Percentiles rank a stretch among this genome's conserved stretches.
Evolutionary conservation across 2,329 filamentous ascomycete genomes (phyloP).

Genomic region (Sclerotinia subarctica): DNA sequence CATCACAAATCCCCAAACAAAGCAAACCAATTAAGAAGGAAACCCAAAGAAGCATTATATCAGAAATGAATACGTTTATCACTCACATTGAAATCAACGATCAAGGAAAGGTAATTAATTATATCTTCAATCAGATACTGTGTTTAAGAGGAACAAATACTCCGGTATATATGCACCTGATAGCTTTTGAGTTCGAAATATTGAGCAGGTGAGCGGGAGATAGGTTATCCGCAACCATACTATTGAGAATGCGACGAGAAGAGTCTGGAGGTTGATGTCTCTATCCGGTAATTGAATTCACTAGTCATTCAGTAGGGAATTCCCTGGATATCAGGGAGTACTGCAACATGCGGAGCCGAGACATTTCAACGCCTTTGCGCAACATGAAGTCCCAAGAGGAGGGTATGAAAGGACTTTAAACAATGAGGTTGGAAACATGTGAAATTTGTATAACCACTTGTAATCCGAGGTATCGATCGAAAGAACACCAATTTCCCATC

Average conservation of each 20-base stretch:
- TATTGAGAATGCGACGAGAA: neutral
- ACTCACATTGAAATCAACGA: neutral
- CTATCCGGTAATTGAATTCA: constrained; percentile 5
- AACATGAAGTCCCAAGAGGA: constrained; percentile 8
- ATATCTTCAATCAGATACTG: neutral
- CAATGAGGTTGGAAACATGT: neutral
- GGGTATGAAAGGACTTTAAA: neutral
- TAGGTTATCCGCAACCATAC: constrained; percentile 6
- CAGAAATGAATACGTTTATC: neutral
- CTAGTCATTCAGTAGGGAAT: constrained; percentile 3
- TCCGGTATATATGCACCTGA: constrained; percentile 17
- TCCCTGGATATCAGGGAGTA: neutral
- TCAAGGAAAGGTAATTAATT: neutral
- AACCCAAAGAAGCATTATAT: neutral
- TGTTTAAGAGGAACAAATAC: neutral
- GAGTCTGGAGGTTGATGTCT: neutral
- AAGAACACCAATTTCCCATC: constrained; percentile 1
- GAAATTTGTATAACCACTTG: constrained; percentile 10
- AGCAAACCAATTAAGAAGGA: neutral
- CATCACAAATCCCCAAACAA: neutral
- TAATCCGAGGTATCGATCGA: neutral
- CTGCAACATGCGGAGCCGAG: constrained; percentile 10
- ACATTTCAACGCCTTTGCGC: constrained; percentile 13
- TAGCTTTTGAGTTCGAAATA: neutral
- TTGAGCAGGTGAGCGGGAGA: constrained; percentile 13